Evolutionary conservation across 148 eudicot genomes (phyloP).

Genomic region (Dysphania ambrosioides): DNA sequence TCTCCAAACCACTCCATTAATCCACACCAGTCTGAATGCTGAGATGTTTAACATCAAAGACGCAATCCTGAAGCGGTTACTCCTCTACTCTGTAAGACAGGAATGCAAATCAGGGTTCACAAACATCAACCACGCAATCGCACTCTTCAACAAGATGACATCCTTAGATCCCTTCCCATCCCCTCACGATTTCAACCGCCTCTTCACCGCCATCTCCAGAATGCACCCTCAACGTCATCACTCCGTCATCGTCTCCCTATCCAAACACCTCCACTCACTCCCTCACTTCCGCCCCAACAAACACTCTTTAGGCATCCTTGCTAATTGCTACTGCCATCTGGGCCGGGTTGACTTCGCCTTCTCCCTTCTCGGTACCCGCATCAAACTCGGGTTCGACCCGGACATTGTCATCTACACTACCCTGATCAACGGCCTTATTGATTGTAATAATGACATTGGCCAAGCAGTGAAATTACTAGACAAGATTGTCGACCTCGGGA

Average conservation of each 20-base stretch:
- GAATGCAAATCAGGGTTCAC: conserved; percentile 11
- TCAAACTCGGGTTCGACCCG: not conserved
- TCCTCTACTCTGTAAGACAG: not conserved
- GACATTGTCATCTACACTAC: not conserved
- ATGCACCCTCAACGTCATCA: not conserved
- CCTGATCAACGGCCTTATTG: conserved; percentile 7
- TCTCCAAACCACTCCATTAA: too few relatives aligned
- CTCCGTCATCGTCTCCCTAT: not conserved
- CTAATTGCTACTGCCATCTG: too few relatives aligned
- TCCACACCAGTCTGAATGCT: too few relatives aligned
- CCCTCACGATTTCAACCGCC: not conserved
- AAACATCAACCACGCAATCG: not conserved
- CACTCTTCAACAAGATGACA: conserved; percentile 2
- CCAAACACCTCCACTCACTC: not conserved
- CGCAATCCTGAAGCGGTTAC: too few relatives aligned
- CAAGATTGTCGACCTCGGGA: not conserved
- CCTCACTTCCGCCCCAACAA: not conserved
- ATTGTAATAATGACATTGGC: not conserved
- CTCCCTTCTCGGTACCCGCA: not conserved
- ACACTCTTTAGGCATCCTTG: not conserved
- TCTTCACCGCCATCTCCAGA: conserved; percentile 9
- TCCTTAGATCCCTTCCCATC: not conserved
- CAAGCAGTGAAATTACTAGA: conserved; percentile 17
- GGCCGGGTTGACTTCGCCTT: conserved; percentile 1
- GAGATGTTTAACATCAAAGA: too few relatives aligned